A percentile compares a stretch with the other conserved stretches of the same genome.
phyloP scores from a whole-genome alignment of 768 basidiomycete species.

The Trametes maxima region DNA sequence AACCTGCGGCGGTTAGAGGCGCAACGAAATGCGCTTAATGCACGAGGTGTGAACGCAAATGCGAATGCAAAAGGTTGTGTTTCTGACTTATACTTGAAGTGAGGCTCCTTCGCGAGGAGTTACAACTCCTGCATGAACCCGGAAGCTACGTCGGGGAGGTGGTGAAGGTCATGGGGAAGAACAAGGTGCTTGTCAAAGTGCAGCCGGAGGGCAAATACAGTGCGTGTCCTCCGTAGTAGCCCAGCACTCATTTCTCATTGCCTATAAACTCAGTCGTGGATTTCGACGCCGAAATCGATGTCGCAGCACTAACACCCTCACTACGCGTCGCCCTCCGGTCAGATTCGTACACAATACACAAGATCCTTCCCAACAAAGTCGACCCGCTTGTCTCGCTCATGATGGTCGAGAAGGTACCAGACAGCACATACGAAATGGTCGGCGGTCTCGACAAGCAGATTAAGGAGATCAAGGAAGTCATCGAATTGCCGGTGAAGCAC shows the following conservation, averaged over 20 bases:
- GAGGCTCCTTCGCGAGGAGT: slow-evolving; percentile 85
- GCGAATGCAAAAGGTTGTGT: background rate
- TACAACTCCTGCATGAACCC: slow-evolving; percentile 91
- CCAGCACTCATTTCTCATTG: background rate
- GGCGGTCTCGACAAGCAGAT: slow-evolving; percentile 98
- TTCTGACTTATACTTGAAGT: slow-evolving; percentile 49
- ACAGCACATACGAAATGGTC: slow-evolving; percentile 99
- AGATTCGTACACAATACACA: slow-evolving; percentile 95
- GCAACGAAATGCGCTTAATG: slow-evolving; percentile 95
- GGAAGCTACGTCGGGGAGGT: slow-evolving; percentile 98
- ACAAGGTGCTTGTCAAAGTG: slow-evolving; percentile 96
- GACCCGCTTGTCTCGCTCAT: slow-evolving; percentile 98
- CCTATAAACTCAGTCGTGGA: slow-evolving; percentile 73
- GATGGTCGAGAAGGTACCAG: slow-evolving; percentile 99
- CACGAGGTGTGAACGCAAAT: slow-evolving; percentile 63
- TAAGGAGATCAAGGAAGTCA: slow-evolving; percentile 99
- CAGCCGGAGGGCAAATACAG: slow-evolving; percentile 99
- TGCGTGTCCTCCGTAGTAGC: slow-evolving; percentile 44
- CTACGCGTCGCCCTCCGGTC: slow-evolving; percentile 95
- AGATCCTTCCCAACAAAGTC: slow-evolving; percentile 95
- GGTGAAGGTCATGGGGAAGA: slow-evolving; percentile 99
- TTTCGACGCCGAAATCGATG: slow-evolving; percentile 84
- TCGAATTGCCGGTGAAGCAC: slow-evolving; percentile 96
- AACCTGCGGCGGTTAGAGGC: slow-evolving; percentile 95
- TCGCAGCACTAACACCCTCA: slow-evolving; percentile 76